phyloP scores from a whole-genome alignment of 805 yeast genomes.

The Candida corydali region DNA sequence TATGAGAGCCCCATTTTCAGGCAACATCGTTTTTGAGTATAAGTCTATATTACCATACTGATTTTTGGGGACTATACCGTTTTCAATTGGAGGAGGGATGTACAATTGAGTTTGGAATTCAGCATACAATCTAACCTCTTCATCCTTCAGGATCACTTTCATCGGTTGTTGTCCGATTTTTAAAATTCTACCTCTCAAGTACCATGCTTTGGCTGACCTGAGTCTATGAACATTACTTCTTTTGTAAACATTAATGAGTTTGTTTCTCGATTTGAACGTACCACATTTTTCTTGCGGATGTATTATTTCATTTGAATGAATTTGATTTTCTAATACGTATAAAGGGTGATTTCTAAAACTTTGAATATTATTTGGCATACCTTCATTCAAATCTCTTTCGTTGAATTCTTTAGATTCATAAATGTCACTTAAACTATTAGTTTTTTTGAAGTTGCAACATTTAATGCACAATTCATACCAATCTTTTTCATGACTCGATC shows the following conservation, averaged over 20 bases:
- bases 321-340: slow-evolving; percentile 73
- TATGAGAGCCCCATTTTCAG: slow-evolving; percentile 68
- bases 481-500: slow-evolving; percentile 47
- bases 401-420: slow-evolving; percentile 60
- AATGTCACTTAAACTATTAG: slow-evolving; percentile 36
- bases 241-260: slow-evolving; percentile 60
- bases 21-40: slow-evolving; percentile 76
- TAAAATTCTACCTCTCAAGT: slow-evolving; percentile 69
- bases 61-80: slow-evolving; percentile 71
- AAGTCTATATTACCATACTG: slow-evolving; percentile 82
- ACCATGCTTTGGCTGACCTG: slow-evolving; percentile 83
- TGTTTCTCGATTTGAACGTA: slow-evolving; percentile 48
- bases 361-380: slow-evolving; percentile 78
- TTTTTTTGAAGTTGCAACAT: slow-evolving; percentile 9
- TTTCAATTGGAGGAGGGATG: slow-evolving; percentile 58
- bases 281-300: slow-evolving; percentile 64
- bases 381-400: slow-evolving; percentile 66
- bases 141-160: slow-evolving; percentile 41
- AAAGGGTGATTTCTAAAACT: slow-evolving; percentile 87
- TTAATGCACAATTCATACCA: slow-evolving; percentile 56
- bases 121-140: slow-evolving; percentile 64
- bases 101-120: slow-evolving; percentile 72
- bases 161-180: slow-evolving; percentile 68
- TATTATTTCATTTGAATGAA: slow-evolving; percentile 68
- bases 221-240: slow-evolving; percentile 60